Percentiles rank a stretch among this genome's conserved stretches.
Conservation (phyloP, 176 grass and related monocot genomes). For the Alopecurus myosuroides region DNA sequence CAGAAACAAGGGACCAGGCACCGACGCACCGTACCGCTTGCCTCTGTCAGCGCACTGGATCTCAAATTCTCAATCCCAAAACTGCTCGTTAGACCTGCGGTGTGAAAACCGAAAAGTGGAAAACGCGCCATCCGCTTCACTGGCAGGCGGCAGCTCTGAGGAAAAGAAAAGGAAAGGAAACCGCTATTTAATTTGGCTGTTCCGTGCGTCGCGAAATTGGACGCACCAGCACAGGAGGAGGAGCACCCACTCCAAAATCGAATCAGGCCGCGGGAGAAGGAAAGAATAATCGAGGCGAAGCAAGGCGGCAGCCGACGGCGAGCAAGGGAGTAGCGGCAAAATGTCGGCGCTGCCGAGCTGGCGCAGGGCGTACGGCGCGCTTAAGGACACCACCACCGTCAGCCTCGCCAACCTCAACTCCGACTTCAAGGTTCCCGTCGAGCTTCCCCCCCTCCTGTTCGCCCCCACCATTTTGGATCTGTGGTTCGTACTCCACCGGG, state of each 20-base stretch:
- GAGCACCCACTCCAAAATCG: neutral
- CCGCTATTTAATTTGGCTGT: neutral
- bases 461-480: constrained; percentile 12
- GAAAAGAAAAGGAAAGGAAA: neutral
- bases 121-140: constrained; percentile 7
- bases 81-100: neutral
- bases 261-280: neutral
- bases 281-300: constrained; percentile 1
- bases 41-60: too few relatives aligned
- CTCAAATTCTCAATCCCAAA: too few relatives aligned
- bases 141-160: neutral
- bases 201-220: constrained; percentile 23
- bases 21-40: too few relatives aligned
- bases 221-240: neutral
- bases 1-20: too few relatives aligned
- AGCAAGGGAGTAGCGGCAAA: neutral
- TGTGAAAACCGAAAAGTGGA: constrained; percentile 13
- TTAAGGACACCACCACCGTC: constrained; percentile 91
- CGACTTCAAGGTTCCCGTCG: constrained; percentile 81
- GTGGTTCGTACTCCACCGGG: constrained; percentile 3
- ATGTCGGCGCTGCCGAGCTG: constrained; percentile 88
- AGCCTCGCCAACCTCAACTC: constrained; percentile 87
- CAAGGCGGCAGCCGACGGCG: neutral
- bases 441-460: neutral
- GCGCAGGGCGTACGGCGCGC: constrained; percentile 89